Conservation (phyloP, 129 eudicot genomes). For the Logfia minima region DNA sequence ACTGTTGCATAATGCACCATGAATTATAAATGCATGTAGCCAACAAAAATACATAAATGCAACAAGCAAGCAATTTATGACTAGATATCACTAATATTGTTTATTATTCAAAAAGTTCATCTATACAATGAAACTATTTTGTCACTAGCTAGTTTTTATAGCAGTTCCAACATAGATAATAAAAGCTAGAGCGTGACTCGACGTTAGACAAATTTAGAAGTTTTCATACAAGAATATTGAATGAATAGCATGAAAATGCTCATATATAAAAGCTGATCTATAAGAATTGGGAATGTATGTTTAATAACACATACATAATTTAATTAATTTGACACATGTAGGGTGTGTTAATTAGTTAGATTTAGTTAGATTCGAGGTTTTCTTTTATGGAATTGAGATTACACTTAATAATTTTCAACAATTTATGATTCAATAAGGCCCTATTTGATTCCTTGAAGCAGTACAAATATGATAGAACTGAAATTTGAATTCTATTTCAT, state of each 20-base stretch:
- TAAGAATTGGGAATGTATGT: too few relatives aligned
- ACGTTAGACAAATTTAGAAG: not conserved
- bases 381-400: too few relatives aligned
- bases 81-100: not conserved
- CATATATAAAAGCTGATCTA: not conserved
- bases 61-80: not conserved
- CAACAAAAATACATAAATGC: not conserved
- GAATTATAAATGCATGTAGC: constrained; percentile 12
- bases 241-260: not conserved
- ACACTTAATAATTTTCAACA: too few relatives aligned
- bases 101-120: not conserved
- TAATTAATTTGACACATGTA: not conserved
- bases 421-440: too few relatives aligned
- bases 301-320: too few relatives aligned
- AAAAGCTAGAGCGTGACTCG: not conserved
- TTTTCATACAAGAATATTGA: too few relatives aligned
- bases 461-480: too few relatives aligned
- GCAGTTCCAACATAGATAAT: not conserved
- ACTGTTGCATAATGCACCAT: constrained; percentile 14
- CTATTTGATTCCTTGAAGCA: too few relatives aligned
- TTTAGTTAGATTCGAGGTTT: too few relatives aligned
- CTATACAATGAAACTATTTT: not conserved
- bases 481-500: too few relatives aligned
- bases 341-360: too few relatives aligned
- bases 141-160: not conserved